These are phyloP conservation scores for Sclerotinia spermophila DNA, from an alignment of 2,329 filamentous ascomycete species.

Conservation along the genomic window DNA sequence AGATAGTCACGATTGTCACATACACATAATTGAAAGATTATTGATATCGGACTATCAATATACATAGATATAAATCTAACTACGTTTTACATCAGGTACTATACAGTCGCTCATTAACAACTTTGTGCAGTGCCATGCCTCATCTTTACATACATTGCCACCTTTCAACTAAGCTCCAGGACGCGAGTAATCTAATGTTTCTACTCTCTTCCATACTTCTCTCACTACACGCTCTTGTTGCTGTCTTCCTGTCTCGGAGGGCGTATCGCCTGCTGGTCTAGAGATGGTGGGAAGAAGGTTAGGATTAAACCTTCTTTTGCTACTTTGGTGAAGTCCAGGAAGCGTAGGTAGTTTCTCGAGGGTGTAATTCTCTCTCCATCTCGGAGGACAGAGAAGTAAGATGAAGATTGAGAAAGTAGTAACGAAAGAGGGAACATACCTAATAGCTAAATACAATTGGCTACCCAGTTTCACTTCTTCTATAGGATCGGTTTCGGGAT, in stretches of 20 bases:
- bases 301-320: neutral
- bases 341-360: neutral
- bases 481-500: conserved; percentile 53
- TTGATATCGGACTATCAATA: neutral
- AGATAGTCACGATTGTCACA: neutral
- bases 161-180: conserved; percentile 47
- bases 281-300: neutral
- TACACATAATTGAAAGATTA: neutral
- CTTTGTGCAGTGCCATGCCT: neutral
- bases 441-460: conserved; percentile 67
- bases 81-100: neutral
- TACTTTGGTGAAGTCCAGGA: neutral
- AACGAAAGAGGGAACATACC: conserved; percentile 31
- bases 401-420: too few species aligned
- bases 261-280: conserved; percentile 56
- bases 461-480: conserved; percentile 61
- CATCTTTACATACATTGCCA: neutral
- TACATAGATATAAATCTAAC: neutral
- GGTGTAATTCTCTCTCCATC: neutral
- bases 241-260: conserved; percentile 60
- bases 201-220: conserved; percentile 69
- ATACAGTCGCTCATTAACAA: neutral
- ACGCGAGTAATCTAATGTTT: conserved; percentile 61
- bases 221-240: conserved; percentile 67
- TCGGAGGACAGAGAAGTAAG: too few species aligned